Percentiles rank a stretch among this genome's conserved stretches.
phyloP scores from a whole-genome alignment of 1,284 basidiomycete genomes.

The Bjerkandera adusta region DNA sequence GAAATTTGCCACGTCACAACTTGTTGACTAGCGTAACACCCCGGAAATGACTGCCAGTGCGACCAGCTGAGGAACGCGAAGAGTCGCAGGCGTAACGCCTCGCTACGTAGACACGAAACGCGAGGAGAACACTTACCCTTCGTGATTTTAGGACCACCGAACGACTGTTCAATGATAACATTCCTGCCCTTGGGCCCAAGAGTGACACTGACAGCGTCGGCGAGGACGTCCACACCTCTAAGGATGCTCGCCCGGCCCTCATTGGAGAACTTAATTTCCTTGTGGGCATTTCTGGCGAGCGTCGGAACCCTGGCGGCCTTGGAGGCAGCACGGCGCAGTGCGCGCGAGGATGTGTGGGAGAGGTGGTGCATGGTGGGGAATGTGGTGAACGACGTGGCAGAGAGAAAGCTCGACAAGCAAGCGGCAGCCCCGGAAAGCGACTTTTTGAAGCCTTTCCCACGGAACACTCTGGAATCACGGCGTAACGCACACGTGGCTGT shows the following conservation, averaged over 20 bases:
- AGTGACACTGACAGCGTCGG: constrained; percentile 93
- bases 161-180: constrained; percentile 98
- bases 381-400: constrained; percentile 14
- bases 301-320: constrained; percentile 42
- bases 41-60: no score
- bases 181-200: constrained; percentile 98
- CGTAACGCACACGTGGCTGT: constrained; percentile 17
- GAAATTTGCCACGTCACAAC: no score
- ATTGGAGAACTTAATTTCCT: constrained; percentile 97
- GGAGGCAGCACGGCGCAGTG: constrained; percentile 39
- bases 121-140: constrained; percentile 72
- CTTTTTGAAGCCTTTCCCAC: constrained; percentile 21
- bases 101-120: constrained; percentile 14
- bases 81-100: constrained; percentile 10
- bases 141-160: constrained; percentile 97
- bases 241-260: constrained; percentile 93
- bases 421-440: constrained; percentile 3
- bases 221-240: constrained; percentile 94
- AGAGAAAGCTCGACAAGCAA: constrained; percentile 16
- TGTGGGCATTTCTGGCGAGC: constrained; percentile 77
- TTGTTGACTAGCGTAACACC: no score
- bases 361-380: constrained; percentile 35
- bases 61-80: not conserved
- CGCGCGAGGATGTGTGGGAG: constrained; percentile 40
- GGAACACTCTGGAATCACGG: constrained; percentile 29